Base-by-base conservation (phyloP, 306 rosid genomes). In the Medicago ruthenica region DNA sequence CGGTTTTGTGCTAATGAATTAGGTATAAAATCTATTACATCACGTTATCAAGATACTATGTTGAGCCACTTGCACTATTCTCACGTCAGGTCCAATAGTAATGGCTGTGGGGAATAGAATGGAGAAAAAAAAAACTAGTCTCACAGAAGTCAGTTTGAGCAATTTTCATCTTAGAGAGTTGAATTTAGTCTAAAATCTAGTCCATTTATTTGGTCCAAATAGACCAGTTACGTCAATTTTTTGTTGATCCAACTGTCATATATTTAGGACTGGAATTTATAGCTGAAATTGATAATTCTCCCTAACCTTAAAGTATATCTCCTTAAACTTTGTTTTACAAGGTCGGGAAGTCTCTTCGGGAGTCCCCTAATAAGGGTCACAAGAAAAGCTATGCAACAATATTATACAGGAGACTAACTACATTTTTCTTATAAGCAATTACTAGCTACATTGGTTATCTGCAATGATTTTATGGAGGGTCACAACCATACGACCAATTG, bases 391-490 rank as follows among this genome's bases (percentile, higher is more conserved):
- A 50, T n/a, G 20, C 55, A 50, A n/a, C 55, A 50, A 50, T 50
- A 50, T 8, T 50, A 50, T n/a, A 2, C 20, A 15, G 20, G 55
- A 50, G 55, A 12, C 51, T 45, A 55, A 55, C 62, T 55, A 55
- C 34, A 53, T 8, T 8, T 17, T 53, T 53, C 8, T 48, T 48
- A n/a, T 51, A 50, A 16, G 11, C 4, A 53, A 17, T 16, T 7
- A 51, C 58, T 44, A 44, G 5, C 6, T 53, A 53, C 59, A 8
- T 59, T 44, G 67, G 37, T 62, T 84, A 76, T 84, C 77, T 62
- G 74, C 77, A 76, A 36, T 54, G 55, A 16, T 51, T 8, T 55
- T 24, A 67, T 34, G 40, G 51, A 39, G 72, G 37, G 50, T 42
- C 17, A 53, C n/a, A 74, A 74, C 17, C 69, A 47, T 69, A 74